phyloP scores from a whole-genome alignment of 2,329 filamentous ascomycete species.

The Dissoconium aciculare region DNA sequence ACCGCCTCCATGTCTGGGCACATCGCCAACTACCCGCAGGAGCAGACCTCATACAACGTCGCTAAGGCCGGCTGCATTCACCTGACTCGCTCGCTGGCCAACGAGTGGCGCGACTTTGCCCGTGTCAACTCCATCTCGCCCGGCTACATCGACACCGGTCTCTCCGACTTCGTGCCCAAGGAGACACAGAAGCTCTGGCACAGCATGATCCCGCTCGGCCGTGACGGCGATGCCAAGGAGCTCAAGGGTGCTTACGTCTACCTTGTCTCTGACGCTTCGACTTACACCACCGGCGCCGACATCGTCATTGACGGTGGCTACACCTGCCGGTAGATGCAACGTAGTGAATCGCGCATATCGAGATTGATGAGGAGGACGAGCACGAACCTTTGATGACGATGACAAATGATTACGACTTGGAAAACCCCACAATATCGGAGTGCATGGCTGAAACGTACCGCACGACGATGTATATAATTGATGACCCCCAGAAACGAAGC shows the following conservation, averaged over 20 bases:
- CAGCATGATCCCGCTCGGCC: constrained; percentile 45
- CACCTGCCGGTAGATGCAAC: constrained; percentile 1
- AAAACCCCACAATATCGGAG: too few relatives aligned
- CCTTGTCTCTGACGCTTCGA: constrained; percentile 37
- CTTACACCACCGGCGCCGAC: constrained; percentile 38
- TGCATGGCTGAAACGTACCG: too few relatives aligned
- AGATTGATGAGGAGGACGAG: too few relatives aligned
- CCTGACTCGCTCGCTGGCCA: constrained; percentile 47
- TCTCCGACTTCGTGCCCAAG: constrained; percentile 49
- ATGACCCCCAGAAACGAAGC: too few relatives aligned
- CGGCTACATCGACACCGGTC: constrained; percentile 53
- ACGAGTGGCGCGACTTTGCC: constrained; percentile 56
- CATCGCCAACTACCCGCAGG: constrained; percentile 70
- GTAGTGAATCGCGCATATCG: too few relatives aligned
- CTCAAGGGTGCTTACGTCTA: constrained; percentile 46
- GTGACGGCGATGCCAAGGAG: constrained; percentile 50
- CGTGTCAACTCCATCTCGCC: constrained; percentile 54
- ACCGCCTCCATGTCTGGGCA: constrained; percentile 64
- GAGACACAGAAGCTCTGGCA: constrained; percentile 43
- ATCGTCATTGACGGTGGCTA: constrained; percentile 38
- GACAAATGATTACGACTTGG: too few relatives aligned
- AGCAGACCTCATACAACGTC: constrained; percentile 51
- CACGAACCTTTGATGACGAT: too few relatives aligned
- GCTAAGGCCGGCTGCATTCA: constrained; percentile 55
- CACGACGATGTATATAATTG: too few relatives aligned